Percentiles rank a stretch among this genome's conserved stretches.
phyloP scores from a whole-genome alignment of 768 basidiomycete species.

The Lactifluus hygrophoroides region DNA sequence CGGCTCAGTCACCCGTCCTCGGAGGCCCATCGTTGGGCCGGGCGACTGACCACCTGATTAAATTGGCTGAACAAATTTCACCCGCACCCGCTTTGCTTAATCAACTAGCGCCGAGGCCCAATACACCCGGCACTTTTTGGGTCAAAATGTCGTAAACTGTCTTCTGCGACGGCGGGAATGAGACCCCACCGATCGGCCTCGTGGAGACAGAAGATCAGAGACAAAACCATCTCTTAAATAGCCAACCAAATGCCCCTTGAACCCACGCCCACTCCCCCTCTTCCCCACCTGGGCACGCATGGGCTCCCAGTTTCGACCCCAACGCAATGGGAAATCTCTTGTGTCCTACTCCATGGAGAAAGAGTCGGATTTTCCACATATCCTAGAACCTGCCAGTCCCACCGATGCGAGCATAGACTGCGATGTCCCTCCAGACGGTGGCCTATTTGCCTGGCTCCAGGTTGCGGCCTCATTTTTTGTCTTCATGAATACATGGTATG shows the following conservation, averaged over 20 bases:
- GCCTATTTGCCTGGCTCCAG: constrained; percentile 18
- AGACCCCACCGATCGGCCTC: neutral
- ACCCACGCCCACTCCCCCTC: neutral
- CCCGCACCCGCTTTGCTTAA: no score
- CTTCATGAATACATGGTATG: constrained; percentile 20
- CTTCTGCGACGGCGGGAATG: neutral
- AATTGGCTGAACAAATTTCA: neutral
- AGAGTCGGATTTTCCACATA: no score
- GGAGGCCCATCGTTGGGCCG: neutral
- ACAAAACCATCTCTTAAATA: constrained; percentile 4
- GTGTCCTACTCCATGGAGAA: neutral
- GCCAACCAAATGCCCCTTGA: neutral
- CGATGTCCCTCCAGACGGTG: constrained; percentile 5
- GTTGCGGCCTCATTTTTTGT: constrained; percentile 18
- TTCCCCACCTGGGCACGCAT: neutral
- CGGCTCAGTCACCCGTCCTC: no score
- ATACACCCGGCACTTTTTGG: no score
- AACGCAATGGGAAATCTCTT: neutral
- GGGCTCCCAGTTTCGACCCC: neutral
- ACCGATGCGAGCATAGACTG: neutral
- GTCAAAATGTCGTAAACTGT: neutral
- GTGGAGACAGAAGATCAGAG: neutral
- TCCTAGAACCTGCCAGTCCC: neutral
- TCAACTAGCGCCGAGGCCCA: no score
- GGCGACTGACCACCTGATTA: neutral